Evolutionary conservation across 2,329 filamentous ascomycete genomes (phyloP).

Genomic region (Ophiostoma sp.): DNA sequence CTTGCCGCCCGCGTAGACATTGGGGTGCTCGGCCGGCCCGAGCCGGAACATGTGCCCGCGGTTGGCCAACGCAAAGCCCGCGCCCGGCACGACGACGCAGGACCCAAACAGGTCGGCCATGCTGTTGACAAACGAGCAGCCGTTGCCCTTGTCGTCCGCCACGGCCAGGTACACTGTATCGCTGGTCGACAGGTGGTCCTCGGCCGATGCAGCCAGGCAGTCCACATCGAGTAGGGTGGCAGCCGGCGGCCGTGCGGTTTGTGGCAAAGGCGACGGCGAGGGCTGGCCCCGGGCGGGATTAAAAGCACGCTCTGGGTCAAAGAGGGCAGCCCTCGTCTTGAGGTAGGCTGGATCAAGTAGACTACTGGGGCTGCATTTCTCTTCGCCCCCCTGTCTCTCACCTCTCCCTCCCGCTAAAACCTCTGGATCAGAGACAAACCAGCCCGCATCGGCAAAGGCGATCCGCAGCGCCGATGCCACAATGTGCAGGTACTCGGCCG

Average conservation of each 20-base stretch:
- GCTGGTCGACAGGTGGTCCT: slow-evolving; percentile 46
- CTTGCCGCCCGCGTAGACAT: slow-evolving; percentile 72
- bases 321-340: slow-evolving; percentile 57
- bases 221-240: slow-evolving; percentile 3
- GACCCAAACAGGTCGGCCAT: slow-evolving; percentile 86
- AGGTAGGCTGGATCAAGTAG: slow-evolving; percentile 69
- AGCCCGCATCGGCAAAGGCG: slow-evolving; percentile 79
- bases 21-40: slow-evolving; percentile 60
- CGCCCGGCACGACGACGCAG: slow-evolving; percentile 73
- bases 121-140: slow-evolving; percentile 90
- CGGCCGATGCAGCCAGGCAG: slow-evolving; percentile 9
- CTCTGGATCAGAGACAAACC: slow-evolving; percentile 77
- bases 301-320: slow-evolving; percentile 57
- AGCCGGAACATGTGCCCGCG: slow-evolving; percentile 81
- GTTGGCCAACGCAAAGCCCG: slow-evolving; percentile 89
- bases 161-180: slow-evolving; percentile 93
- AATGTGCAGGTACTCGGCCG: slow-evolving; percentile 69
- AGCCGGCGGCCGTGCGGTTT: background rate
- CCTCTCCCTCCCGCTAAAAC: too few relatives aligned
- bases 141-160: slow-evolving; percentile 76
- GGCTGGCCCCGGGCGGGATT: slow-evolving; percentile 38
- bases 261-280: background rate
- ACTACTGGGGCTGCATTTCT: slow-evolving; percentile 33
- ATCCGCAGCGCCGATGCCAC: slow-evolving; percentile 84
- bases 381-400: slow-evolving; percentile 26